Conservation (phyloP, 73 alveolate genomes). For the Uronychia setigera region DNA sequence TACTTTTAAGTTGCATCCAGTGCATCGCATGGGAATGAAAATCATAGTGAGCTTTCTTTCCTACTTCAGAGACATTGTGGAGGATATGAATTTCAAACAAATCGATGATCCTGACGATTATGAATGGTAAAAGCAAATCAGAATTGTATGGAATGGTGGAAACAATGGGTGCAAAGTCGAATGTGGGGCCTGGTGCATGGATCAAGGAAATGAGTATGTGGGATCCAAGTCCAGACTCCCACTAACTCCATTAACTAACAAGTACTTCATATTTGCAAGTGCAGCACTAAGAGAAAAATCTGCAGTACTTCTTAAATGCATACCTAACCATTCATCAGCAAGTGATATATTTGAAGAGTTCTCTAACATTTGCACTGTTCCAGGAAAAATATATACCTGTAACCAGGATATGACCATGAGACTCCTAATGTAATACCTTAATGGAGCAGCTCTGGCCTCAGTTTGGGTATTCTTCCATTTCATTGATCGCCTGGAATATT, state of each 20-base stretch:
- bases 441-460: conserved; percentile 77
- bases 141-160: conserved; percentile 65
- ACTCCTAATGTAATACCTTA: conserved; percentile 52
- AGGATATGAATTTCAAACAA: conserved; percentile 36
- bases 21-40: conserved; percentile 61
- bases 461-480: conserved; percentile 66
- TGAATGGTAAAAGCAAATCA: conserved; percentile 71
- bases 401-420: conserved; percentile 24
- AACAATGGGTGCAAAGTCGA: conserved; percentile 62
- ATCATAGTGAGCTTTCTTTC: conserved; percentile 37
- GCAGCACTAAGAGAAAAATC: conserved; percentile 75
- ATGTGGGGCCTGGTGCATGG: conserved; percentile 70
- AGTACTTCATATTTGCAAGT: conserved; percentile 63
- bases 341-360: conserved; percentile 67
- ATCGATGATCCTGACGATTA: conserved; percentile 44
- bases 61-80: conserved; percentile 65
- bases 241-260: conserved; percentile 68
- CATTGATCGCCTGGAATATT: conserved; percentile 37
- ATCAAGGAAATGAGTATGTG: conserved; percentile 64
- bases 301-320: conserved; percentile 59
- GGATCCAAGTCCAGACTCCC: conserved; percentile 62
- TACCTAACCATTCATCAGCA: conserved; percentile 37
- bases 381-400: conserved; percentile 27
- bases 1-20: conserved; percentile 18
- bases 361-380: conserved; percentile 58